These are phyloP conservation scores for Cladosporium austrohemisphaericum DNA, from an alignment of 2,329 filamentous ascomycete genomes.

Conservation along the genomic window DNA sequence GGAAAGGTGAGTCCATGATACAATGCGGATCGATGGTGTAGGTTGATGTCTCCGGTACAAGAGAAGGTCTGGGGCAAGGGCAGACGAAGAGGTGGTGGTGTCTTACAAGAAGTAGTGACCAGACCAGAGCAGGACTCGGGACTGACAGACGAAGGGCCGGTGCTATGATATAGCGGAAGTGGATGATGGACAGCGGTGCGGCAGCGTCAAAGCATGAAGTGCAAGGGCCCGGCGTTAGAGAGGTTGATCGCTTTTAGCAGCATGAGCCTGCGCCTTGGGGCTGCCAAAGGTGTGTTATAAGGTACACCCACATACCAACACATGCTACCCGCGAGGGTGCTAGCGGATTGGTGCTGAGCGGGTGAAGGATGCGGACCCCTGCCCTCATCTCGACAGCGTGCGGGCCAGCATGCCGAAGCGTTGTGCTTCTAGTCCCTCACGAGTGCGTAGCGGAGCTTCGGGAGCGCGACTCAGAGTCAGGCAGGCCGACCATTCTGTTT, in stretches of 20 bases:
- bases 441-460: slow-evolving; percentile 7
- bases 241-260: slow-evolving; percentile 15
- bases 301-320: slow-evolving; percentile 16
- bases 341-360: slow-evolving; percentile 12
- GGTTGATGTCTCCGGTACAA: not conserved
- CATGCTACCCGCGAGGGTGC: slow-evolving; percentile 10
- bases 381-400: slow-evolving; percentile 16
- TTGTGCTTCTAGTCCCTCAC: slow-evolving; percentile 9
- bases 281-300: slow-evolving; percentile 14
- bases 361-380: slow-evolving; percentile 15
- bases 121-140: slow-evolving; percentile 6
- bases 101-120: slow-evolving; percentile 14
- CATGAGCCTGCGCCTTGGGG: slow-evolving; percentile 13
- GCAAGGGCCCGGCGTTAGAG: slow-evolving; percentile 14
- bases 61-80: not conserved
- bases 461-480: slow-evolving; percentile 11
- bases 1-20: slow-evolving; percentile 15
- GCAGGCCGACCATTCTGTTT: not conserved
- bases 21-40: not conserved
- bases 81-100: slow-evolving; percentile 4
- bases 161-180: slow-evolving; percentile 11
- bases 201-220: slow-evolving; percentile 13
- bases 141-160: slow-evolving; percentile 11
- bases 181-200: slow-evolving; percentile 1
- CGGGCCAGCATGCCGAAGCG: slow-evolving; percentile 15